Conservation (phyloP, 257 asterid species). For the Orobanche coerulescens region DNA sequence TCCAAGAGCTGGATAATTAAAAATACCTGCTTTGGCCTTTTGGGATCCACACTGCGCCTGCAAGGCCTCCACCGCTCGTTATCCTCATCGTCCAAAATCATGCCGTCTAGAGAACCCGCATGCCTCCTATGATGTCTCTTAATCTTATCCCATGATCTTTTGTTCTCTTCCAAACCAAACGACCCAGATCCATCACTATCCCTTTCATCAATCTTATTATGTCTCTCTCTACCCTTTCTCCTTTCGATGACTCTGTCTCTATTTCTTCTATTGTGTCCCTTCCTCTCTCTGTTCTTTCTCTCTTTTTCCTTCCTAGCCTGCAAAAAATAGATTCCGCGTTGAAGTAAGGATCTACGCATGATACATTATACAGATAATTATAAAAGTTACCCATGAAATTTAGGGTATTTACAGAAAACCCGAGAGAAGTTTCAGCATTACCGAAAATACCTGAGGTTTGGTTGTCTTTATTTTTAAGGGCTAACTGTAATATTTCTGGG, state of each 20-base stretch:
- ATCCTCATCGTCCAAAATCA: slow-evolving; percentile 39
- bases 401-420: background rate
- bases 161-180: slow-evolving; percentile 40
- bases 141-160: slow-evolving; percentile 51
- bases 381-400: background rate
- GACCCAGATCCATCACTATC: slow-evolving; percentile 51
- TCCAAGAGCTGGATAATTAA: background rate
- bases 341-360: background rate
- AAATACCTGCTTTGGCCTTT: slow-evolving; percentile 51
- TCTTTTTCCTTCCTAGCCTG: slow-evolving; percentile 76
- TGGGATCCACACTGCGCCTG: slow-evolving; percentile 44
- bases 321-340: no score
- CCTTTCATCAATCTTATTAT: slow-evolving; percentile 33
- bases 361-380: no score
- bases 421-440: background rate
- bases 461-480: background rate
- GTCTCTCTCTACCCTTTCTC: slow-evolving; percentile 48
- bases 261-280: slow-evolving; percentile 49
- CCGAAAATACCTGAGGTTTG: background rate
- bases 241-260: slow-evolving; percentile 37
- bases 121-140: slow-evolving; percentile 49
- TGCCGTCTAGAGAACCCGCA: slow-evolving; percentile 31
- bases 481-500: background rate
- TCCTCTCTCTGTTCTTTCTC: slow-evolving; percentile 49
- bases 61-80: slow-evolving; percentile 50